Evolutionary conservation across 257 asterid genomes (phyloP).

Genomic region (Solanum sitiens): DNA sequence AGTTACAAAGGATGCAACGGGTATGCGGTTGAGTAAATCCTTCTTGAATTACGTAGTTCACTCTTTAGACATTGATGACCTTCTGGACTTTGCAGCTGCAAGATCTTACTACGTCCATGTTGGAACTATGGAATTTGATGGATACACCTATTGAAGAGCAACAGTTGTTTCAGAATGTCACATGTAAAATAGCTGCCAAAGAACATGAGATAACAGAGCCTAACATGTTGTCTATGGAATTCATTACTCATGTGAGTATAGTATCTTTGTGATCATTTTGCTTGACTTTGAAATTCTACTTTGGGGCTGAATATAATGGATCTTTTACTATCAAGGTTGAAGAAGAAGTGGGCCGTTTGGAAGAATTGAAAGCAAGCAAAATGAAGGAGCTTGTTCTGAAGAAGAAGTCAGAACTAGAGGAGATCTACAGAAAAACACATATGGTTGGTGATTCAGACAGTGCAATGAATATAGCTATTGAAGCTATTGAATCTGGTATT

Average conservation of each 20-base stretch:
- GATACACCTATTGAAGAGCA: constrained; percentile 95
- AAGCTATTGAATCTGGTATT: constrained; percentile 85
- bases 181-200: constrained; percentile 84
- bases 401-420: constrained; percentile 87
- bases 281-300: background rate
- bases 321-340: constrained; percentile 41
- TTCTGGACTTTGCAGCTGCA: constrained; percentile 41
- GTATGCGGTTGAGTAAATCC: constrained; percentile 19
- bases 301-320: background rate
- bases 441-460: constrained; percentile 53
- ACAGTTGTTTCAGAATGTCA: constrained; percentile 70
- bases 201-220: constrained; percentile 87
- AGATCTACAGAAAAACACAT: constrained; percentile 75
- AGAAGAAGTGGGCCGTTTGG: constrained; percentile 79
- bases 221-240: constrained; percentile 64
- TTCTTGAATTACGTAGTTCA: background rate
- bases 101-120: constrained; percentile 79
- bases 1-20: constrained; percentile 83
- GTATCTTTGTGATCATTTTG: background rate
- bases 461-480: constrained; percentile 44
- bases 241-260: constrained; percentile 53
- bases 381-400: constrained; percentile 95
- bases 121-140: constrained; percentile 99
- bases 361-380: constrained; percentile 80
- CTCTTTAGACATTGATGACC: constrained; percentile 6